Evolutionary conservation across 2,329 filamentous ascomycete species (phyloP).

Genomic region (Aspergillus latus): DNA sequence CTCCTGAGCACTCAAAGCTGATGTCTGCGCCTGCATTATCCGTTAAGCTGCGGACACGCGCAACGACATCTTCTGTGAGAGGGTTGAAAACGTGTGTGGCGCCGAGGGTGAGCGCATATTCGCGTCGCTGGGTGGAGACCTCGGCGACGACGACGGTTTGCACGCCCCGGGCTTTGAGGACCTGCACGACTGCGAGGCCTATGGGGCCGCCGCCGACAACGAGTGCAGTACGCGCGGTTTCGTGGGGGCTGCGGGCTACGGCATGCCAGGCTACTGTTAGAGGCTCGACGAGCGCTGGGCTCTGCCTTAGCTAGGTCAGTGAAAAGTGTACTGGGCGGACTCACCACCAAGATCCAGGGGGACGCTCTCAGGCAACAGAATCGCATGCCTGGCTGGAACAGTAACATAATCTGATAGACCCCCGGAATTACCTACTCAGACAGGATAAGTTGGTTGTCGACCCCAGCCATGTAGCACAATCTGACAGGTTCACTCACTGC

Average conservation of each 20-base stretch:
- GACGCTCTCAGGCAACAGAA: constrained; percentile 25
- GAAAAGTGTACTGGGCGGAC: background rate
- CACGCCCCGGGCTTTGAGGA: constrained; percentile 54
- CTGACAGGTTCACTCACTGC: constrained; percentile 29
- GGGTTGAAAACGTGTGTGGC: constrained; percentile 57
- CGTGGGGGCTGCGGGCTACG: constrained; percentile 50
- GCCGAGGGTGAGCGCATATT: constrained; percentile 56
- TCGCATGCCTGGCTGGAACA: constrained; percentile 22
- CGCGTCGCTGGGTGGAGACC: constrained; percentile 51
- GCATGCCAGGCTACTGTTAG: constrained; percentile 65
- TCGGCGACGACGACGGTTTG: constrained; percentile 60
- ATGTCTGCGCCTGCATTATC: constrained; percentile 52
- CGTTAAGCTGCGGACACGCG: constrained; percentile 49
- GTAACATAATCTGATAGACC: constrained; percentile 31
- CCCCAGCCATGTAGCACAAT: background rate
- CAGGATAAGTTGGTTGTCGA: background rate
- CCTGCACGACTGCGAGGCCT: constrained; percentile 60
- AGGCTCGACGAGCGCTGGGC: constrained; percentile 59
- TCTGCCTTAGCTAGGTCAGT: background rate
- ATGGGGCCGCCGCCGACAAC: constrained; percentile 64
- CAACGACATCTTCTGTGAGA: constrained; percentile 47
- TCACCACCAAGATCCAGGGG: constrained; percentile 26
- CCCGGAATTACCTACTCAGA: constrained; percentile 24
- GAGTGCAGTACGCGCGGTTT: constrained; percentile 48
- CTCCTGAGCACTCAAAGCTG: constrained; percentile 63